Evolutionary conservation across 73 alveolate genomes (phyloP), one percentile per base, ranked within the genome.

Genomic region (Halteria grandinella): DNA sequence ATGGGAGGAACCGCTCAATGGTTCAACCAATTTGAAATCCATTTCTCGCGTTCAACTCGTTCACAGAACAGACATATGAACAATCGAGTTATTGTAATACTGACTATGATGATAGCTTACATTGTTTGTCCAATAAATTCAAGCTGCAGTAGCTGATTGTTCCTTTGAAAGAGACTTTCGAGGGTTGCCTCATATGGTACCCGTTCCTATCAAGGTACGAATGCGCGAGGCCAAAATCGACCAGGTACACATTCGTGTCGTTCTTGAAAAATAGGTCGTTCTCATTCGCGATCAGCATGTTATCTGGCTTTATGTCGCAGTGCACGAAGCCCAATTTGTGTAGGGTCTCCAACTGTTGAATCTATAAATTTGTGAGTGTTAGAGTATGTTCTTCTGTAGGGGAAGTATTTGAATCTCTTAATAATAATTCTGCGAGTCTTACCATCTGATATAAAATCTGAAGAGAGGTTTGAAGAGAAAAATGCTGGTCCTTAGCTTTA

Each of bases 221-320:
- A 28, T 53, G 69, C 1, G 85, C 69, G 1, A 73, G 66, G 43
- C 85, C 85, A 55, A 54, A 73, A 39, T 73, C 85, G 0, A 73
- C 15, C n/a, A 73, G 55, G 32, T 73, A 73, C 4, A 73, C 57
- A 73, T 33, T 73, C 31, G 14, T 23, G 27, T 73, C 62, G n/a
- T n/a, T n/a, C n/a, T n/a, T n/a, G n/a, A n/a, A n/a, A n/a, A n/a
- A n/a, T n/a, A n/a, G n/a, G 18, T 20, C 66, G 34, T 14, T 17
- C 29, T 36, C 37, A 29, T 18, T 6, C 27, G 75, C 75, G 7
- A 54, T 21, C 7, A 73, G 64, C 0, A 73, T 73, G 28, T 73
- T 73, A 21, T 73, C 85, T 1, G 85, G 85, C 41, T 73, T 73
- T 12, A 73, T 8, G 55, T 73, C 85, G 37, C 85, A 73, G 55